phyloP scores from a whole-genome alignment of 225 moss, liverwort and hornwort species.

The Rhytidiadelphus loreus region DNA sequence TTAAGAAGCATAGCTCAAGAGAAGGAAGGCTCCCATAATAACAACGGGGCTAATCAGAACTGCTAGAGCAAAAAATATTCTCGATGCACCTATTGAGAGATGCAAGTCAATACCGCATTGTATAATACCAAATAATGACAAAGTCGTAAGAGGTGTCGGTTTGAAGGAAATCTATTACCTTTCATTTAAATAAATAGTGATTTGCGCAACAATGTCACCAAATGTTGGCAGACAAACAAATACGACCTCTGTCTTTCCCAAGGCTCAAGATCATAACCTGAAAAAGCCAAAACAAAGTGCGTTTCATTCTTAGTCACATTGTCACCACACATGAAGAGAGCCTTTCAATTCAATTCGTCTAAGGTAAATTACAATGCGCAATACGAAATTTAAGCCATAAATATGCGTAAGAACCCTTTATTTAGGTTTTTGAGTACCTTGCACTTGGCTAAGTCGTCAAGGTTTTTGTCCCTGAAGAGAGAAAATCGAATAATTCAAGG shows the following conservation, averaged over 20 bases:
- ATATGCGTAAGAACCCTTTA: not conserved
- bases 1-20: not conserved
- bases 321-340: not conserved
- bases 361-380: not conserved
- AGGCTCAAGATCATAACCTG: slow-evolving; percentile 69
- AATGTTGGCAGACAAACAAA: slow-evolving; percentile 56
- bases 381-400: not conserved
- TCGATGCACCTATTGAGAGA: not conserved
- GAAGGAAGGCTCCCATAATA: not conserved
- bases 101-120: not conserved
- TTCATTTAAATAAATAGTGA: slow-evolving; percentile 48
- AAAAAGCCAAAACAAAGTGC: not conserved
- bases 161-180: not conserved
- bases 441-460: slow-evolving; percentile 44
- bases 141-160: not conserved
- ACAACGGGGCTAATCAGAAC: not conserved
- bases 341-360: not conserved
- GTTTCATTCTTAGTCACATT: not conserved
- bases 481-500: not conserved
- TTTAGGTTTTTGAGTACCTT: slow-evolving; percentile 5
- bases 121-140: not conserved
- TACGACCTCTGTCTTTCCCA: slow-evolving; percentile 62
- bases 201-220: slow-evolving; percentile 66
- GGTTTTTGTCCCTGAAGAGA: not conserved
- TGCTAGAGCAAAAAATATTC: not conserved